A percentile compares a stretch with the other conserved stretches of the same genome.
Evolutionary conservation across 805 yeast genomes (phyloP).

Genomic region (Wickerhamiella hasegawae): DNA sequence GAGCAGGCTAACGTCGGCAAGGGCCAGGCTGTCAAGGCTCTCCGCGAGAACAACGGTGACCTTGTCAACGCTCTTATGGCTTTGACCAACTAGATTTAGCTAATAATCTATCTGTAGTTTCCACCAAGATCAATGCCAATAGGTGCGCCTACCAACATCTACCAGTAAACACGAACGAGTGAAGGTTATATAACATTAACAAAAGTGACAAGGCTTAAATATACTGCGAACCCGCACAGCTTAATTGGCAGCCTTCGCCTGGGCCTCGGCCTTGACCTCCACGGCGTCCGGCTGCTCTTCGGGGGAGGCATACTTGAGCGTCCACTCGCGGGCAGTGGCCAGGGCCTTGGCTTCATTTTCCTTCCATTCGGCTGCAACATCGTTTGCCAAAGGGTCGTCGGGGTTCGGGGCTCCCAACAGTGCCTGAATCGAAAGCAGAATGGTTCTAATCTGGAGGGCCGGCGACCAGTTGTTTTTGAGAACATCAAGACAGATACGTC

Average conservation of each 20-base stretch:
- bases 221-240: too few relatives aligned
- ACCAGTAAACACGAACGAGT: too few relatives aligned
- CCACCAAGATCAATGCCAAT: too few relatives aligned
- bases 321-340: constrained; percentile 65
- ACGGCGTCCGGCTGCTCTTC: not conserved
- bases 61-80: constrained; percentile 90
- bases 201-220: too few relatives aligned
- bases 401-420: constrained; percentile 92
- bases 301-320: constrained; percentile 36
- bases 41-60: constrained; percentile 78
- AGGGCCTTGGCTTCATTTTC: constrained; percentile 69
- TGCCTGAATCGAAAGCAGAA: constrained; percentile 82
- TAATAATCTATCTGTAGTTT: not conserved
- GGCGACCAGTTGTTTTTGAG: constrained; percentile 95
- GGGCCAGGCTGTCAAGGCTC: constrained; percentile 81
- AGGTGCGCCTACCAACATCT: too few relatives aligned
- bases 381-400: constrained; percentile 95
- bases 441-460: constrained; percentile 88
- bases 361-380: constrained; percentile 95
- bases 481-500: constrained; percentile 90
- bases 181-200: too few relatives aligned
- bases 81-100: constrained; percentile 19
- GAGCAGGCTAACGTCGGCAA: constrained; percentile 86
- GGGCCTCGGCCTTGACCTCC: not conserved
- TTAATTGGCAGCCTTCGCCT: not conserved